Conservation (phyloP, 805 yeast species). For the Candida loeiensis region DNA sequence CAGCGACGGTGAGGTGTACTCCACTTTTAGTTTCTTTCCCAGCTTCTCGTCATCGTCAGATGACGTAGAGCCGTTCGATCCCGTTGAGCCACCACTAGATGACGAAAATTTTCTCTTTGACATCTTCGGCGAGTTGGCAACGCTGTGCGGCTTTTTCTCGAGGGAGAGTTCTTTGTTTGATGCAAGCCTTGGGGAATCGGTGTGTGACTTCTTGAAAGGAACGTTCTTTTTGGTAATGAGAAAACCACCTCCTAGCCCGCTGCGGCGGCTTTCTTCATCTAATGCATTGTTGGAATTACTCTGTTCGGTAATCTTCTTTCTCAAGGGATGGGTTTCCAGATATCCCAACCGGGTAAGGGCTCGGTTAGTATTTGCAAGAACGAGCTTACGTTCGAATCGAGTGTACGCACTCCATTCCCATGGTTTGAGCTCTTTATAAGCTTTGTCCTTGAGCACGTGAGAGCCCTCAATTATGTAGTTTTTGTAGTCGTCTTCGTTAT, state of each 20-base stretch:
- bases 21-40: constrained; percentile 14
- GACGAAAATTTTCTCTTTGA: constrained; percentile 12
- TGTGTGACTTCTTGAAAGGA: constrained; percentile 16
- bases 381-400: constrained; percentile 27
- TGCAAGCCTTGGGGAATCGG: constrained; percentile 20
- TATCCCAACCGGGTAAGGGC: constrained; percentile 42
- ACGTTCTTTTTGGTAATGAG: constrained; percentile 5
- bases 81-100: constrained; percentile 18
- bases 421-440: constrained; percentile 38
- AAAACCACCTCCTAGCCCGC: constrained; percentile 8
- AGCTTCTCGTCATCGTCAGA: constrained; percentile 22
- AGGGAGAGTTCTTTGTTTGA: constrained; percentile 1
- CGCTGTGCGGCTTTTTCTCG: constrained; percentile 4
- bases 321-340: constrained; percentile 41
- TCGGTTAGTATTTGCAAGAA: constrained; percentile 31
- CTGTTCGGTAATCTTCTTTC: constrained; percentile 27
- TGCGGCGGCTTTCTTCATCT: constrained; percentile 5
- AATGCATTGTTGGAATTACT: constrained; percentile 9
- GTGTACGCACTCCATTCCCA: constrained; percentile 35
- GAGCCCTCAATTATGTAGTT: constrained; percentile 4
- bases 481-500: constrained; percentile 8
- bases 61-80: constrained; percentile 10
- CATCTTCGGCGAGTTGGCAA: constrained; percentile 4
- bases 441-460: constrained; percentile 37
- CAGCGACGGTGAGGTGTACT: constrained; percentile 35